These are phyloP conservation scores for Darksidea phi DNA, from an alignment of 495 filamentous ascomycete species.

Conservation along the genomic window DNA sequence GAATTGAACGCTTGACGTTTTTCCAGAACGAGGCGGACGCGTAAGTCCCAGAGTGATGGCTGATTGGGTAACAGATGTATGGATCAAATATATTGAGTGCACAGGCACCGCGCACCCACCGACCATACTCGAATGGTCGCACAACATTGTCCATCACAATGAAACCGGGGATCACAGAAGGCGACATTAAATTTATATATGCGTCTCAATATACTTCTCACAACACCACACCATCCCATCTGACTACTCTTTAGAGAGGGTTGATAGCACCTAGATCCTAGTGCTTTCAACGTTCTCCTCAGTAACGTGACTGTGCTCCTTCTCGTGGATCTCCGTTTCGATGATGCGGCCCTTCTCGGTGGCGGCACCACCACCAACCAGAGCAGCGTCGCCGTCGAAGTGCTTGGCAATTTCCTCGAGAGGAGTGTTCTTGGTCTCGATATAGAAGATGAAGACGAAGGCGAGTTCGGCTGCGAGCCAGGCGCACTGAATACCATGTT, in stretches of 20 bases:
- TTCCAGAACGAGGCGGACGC: too few species aligned
- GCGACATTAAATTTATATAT: too few species aligned
- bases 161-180: too few species aligned
- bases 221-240: not conserved
- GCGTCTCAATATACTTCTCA: not conserved
- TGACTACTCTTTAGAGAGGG: not conserved
- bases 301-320: conserved; percentile 5
- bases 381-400: conserved; percentile 47
- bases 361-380: conserved; percentile 44
- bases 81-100: too few species aligned
- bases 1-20: too few species aligned
- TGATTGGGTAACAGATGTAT: too few species aligned
- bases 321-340: conserved; percentile 33
- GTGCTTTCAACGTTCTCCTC: conserved; percentile 11
- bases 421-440: conserved; percentile 51
- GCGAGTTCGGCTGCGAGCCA: conserved; percentile 49
- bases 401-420: conserved; percentile 53
- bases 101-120: too few species aligned
- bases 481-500: conserved; percentile 39
- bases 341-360: conserved; percentile 38
- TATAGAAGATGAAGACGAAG: conserved; percentile 49
- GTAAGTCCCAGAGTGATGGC: too few species aligned
- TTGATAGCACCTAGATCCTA: not conserved
- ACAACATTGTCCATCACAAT: too few species aligned
- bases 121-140: too few species aligned